Percentiles rank a stretch among this genome's conserved stretches.
Conservation (phyloP, 2,329 filamentous ascomycete genomes). For the Colletotrichum musicola region DNA sequence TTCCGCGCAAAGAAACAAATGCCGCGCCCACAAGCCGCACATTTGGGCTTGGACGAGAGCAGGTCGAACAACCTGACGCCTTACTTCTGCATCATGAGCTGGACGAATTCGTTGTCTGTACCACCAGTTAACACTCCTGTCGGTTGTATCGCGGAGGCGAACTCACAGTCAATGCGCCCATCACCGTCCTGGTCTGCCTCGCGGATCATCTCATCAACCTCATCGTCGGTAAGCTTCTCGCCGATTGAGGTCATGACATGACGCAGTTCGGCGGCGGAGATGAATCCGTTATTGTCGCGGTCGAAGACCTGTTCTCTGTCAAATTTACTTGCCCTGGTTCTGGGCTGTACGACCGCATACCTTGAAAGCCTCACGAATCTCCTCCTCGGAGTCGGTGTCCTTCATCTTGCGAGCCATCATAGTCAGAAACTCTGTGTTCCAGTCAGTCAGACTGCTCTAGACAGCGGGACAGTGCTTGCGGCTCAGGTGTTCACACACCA, state of each 20-base stretch:
- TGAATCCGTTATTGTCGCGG: conserved; percentile 92
- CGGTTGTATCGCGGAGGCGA: conserved; percentile 25
- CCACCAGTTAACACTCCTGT: conserved; percentile 1
- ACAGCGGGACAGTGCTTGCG: background rate
- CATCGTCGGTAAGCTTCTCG: conserved; percentile 90
- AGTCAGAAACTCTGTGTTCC: conserved; percentile 83
- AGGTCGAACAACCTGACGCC: conserved; percentile 29
- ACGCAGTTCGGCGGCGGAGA: conserved; percentile 87
- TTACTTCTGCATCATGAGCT: conserved; percentile 97
- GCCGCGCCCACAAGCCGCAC: conserved; percentile 15
- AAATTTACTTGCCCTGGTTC: background rate
- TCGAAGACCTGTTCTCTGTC: conserved; percentile 73
- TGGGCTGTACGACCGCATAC: conserved; percentile 53
- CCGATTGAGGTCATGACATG: conserved; percentile 94
- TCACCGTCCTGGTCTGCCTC: conserved; percentile 92
- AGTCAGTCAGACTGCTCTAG: conserved; percentile 43
- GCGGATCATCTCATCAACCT: conserved; percentile 94
- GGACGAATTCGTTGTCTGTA: conserved; percentile 90
- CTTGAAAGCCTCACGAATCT: conserved; percentile 92
- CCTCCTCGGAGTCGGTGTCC: conserved; percentile 91
- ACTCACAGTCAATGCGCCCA: conserved; percentile 87
- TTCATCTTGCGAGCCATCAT: conserved; percentile 98
- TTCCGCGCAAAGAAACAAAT: conserved; percentile 30
- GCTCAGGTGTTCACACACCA: conserved; percentile 65
- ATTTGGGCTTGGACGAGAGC: conserved; percentile 2